Evolutionary conservation across 805 yeast species (phyloP), one percentile per base, ranked within the genome.

Genomic region (Saturnispora ahearnii): DNA sequence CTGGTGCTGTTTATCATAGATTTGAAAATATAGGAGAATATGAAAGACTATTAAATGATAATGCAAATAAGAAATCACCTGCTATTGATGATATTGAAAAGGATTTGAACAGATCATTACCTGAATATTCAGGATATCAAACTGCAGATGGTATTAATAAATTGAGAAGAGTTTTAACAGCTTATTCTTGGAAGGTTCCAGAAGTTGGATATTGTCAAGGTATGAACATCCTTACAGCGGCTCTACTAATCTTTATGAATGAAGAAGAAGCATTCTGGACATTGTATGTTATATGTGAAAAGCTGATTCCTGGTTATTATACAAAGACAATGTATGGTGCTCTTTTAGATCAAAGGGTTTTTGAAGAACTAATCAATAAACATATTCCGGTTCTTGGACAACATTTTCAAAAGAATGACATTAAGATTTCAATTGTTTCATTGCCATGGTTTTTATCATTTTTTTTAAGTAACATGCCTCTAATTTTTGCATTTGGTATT

Each of bases 261-360:
- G 99, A 93, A 65, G 99, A 91, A 56, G 98, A 93, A 66, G 98
- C 96, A 0, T 93, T 88, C 62, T 93, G 98, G 98, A 79, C 91
- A 51, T 73, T 93, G 50, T 78, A 81, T 49, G 77, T 79, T 15
- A 66, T 93, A 3, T 89, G 97, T 68, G 96, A 89, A 52, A 76
- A 80, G 37, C 77, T 86, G 52, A 85, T 89, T 3, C 98, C 98
- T 0, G 99, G 99, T 0, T 93, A 93, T 65, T 93, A 93, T 62
- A 90, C 98, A 3, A 87, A 81, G 59, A 91, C 97, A 0, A 93
- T 93, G 99, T 91, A 91, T 61, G 99, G 99, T 26, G 93, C 96
- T 1, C 69, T 93, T 30, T 70, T 93, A 34, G 99, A 93, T 62
- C 99, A 93, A 69, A 79, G 82, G 58, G 99, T 93, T 1, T 87